phyloP scores from a whole-genome alignment of 805 yeast genomes.

The Candida wancherniae region DNA sequence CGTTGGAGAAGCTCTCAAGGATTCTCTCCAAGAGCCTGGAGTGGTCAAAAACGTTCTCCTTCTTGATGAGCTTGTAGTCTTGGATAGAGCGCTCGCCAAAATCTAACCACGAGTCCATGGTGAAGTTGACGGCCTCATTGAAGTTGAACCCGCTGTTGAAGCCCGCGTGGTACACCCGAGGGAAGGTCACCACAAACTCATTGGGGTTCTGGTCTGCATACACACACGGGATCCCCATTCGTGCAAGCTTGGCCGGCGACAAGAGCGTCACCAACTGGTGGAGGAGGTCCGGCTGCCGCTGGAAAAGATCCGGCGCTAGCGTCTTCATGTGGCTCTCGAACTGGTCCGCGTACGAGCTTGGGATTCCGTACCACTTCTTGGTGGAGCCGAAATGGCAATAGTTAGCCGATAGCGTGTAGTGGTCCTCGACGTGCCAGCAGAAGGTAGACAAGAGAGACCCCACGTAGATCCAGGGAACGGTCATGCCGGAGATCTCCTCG shows the following conservation, averaged over 20 bases:
- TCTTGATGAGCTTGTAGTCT: slow-evolving; percentile 28
- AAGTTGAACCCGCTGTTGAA: slow-evolving; percentile 43
- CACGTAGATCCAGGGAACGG: slow-evolving; percentile 90
- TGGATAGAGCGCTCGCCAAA: slow-evolving; percentile 45
- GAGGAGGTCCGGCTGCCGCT: slow-evolving; percentile 79
- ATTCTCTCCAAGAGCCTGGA: slow-evolving; percentile 46
- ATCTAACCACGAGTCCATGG: slow-evolving; percentile 65
- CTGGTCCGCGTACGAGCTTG: slow-evolving; percentile 54
- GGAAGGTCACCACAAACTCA: slow-evolving; percentile 41
- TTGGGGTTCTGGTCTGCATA: slow-evolving; percentile 70
- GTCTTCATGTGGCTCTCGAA: slow-evolving; percentile 63
- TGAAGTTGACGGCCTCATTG: slow-evolving; percentile 51
- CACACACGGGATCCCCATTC: slow-evolving; percentile 43
- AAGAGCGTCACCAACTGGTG: slow-evolving; percentile 81
- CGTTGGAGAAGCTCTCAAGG: slow-evolving; percentile 23
- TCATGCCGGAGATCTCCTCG: slow-evolving; percentile 82
- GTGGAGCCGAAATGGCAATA: slow-evolving; percentile 88
- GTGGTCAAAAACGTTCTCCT: slow-evolving; percentile 49
- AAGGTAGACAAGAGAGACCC: slow-evolving; percentile 89
- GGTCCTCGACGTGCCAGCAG: slow-evolving; percentile 97
- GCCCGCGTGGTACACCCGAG: slow-evolving; percentile 43
- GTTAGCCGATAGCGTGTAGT: slow-evolving; percentile 84
- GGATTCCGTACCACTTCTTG: slow-evolving; percentile 92
- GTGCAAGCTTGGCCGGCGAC: slow-evolving; percentile 55
- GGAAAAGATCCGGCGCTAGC: slow-evolving; percentile 75